A percentile compares a stretch with the other conserved stretches of the same genome.
These are phyloP conservation scores for Venturia aucupariae DNA, from an alignment of 2,329 filamentous ascomycete genomes.

Conservation along the genomic window DNA sequence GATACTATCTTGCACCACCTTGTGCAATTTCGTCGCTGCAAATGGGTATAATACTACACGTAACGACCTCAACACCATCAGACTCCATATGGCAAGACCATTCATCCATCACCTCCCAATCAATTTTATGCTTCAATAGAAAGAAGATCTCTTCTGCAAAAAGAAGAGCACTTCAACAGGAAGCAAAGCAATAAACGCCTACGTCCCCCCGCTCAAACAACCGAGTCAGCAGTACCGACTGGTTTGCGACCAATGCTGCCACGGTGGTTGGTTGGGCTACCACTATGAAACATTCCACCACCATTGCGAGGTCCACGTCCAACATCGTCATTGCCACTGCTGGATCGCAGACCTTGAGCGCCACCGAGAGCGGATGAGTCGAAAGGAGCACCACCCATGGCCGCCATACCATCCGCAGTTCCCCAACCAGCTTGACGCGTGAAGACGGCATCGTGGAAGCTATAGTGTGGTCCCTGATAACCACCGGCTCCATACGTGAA, in stretches of 20 bases:
- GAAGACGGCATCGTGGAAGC: slow-evolving; percentile 46
- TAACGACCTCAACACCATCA: not conserved
- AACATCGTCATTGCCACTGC: not conserved
- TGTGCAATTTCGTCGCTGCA: not conserved
- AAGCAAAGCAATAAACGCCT: not conserved
- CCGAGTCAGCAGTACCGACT: not conserved
- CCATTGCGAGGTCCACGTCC: not conserved
- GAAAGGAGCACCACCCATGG: slow-evolving; percentile 34
- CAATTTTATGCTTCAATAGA: not conserved
- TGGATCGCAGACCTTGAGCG: not conserved
- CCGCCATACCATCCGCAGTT: slow-evolving; percentile 28
- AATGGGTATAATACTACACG: not conserved
- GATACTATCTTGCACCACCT: not conserved
- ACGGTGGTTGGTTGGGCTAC: not conserved
- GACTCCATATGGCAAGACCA: not conserved
- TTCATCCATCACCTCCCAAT: not conserved
- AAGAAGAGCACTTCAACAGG: too few species aligned
- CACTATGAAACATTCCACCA: not conserved
- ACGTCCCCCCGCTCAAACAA: not conserved
- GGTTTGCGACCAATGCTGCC: slow-evolving; percentile 9
- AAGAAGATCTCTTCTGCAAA: too few species aligned
- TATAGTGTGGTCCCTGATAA: slow-evolving; percentile 27
- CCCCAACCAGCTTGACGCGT: slow-evolving; percentile 56
- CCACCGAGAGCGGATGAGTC: slow-evolving; percentile 25
- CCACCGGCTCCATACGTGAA: slow-evolving; percentile 41